Evolutionary conservation across 306 rosid species (phyloP), one percentile per base, ranked within the genome.

Genomic region (Cucumis cinereus): DNA sequence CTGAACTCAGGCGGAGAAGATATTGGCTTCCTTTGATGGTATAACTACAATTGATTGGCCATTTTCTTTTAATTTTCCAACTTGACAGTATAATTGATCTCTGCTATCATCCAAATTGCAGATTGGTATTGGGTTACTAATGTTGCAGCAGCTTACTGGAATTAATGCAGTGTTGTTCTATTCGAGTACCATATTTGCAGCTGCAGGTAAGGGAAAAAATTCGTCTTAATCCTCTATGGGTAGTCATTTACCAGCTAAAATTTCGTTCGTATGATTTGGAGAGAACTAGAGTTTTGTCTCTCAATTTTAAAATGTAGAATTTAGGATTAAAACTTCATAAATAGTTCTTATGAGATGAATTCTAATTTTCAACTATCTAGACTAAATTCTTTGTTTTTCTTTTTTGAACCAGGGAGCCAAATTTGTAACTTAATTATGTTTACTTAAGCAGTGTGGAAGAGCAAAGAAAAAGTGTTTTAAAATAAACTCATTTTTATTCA

Each of bases 1-100:
- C 90, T 13, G 97, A 92, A 77, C 93, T 92, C 79, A 78, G 81
- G 87, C 85, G 87, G 78, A 92, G 75, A 90, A 88, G 96, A 90
- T 90, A 92, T 75, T 88, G 97, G 92, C 85, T 87, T 80, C 97
- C 96, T 57, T 86, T 92, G 82, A 83, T 72, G 96, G 97, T 90
- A 85, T 77, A 52, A 33, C 28, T 73, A 55, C 43, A 53, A 30
- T 10, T 52, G 60, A 30, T 9, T 17, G 41, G 11, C 11, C 11
- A 11, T 53, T 22, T 62, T 33, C 23, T 62, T 62, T 53, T 17
- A 30, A 30, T 10, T 53, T 47, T 30, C 45, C 24, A 15, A 33
- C 33, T 74, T 74, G 52, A n/a, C 3, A 33, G 77, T 35, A 5
- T 22, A 55, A 54, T 28, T 74, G 22, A 35, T 30, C 52, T 74